Percentiles rank a stretch among this genome's conserved stretches.
phyloP scores from a whole-genome alignment of 169 alveolate species.

The Blepharisma undulans region DNA sequence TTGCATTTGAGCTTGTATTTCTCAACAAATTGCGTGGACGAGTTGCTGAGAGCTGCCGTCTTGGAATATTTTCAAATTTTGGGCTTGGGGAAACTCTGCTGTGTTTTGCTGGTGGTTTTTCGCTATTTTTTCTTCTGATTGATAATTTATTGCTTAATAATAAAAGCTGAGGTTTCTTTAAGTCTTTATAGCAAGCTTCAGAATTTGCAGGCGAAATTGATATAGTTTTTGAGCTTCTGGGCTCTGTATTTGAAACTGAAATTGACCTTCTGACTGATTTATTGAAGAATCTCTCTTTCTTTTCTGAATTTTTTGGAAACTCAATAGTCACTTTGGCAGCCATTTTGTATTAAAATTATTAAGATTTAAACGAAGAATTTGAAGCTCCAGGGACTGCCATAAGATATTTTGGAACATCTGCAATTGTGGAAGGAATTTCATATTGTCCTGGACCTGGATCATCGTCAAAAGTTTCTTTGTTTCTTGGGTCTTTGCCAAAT shows the following conservation, averaged over 20 bases:
- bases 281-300: not conserved
- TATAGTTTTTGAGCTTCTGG: not conserved
- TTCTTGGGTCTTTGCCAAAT: constrained; percentile 30
- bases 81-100: not conserved
- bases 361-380: not conserved
- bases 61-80: not conserved
- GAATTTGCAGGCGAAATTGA: not conserved
- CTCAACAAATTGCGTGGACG: not conserved
- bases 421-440: constrained; percentile 30
- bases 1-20: not conserved
- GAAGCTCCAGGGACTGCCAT: not conserved
- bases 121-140: not conserved
- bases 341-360: not conserved
- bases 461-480: not conserved
- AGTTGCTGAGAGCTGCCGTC: not conserved
- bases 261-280: not conserved
- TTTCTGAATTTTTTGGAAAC: not conserved
- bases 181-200: not conserved
- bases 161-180: not conserved
- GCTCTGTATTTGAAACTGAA: not conserved
- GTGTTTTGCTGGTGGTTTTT: not conserved
- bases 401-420: constrained; percentile 37
- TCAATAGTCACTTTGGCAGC: not conserved
- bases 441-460: constrained; percentile 39
- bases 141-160: not conserved